Evolutionary conservation across 1,284 basidiomycete genomes (phyloP), one percentile per base, ranked within the genome.

Genomic region (Pisolithus thermaeus): DNA sequence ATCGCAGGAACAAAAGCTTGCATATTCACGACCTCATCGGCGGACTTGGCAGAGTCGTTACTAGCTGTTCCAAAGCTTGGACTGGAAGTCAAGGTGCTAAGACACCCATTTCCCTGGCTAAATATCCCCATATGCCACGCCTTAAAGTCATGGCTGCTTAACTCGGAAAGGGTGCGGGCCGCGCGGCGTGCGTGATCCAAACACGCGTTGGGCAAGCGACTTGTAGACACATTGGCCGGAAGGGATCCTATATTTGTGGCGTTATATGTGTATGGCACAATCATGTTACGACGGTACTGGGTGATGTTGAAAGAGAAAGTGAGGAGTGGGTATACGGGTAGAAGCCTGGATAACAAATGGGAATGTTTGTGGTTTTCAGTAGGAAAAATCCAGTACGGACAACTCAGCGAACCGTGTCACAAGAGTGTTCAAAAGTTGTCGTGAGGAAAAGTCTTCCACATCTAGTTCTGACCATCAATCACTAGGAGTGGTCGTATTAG

Each of bases 101-200:
- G 44, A 38, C 47, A 20, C 43, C 47, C 46, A 20, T 39, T 53
- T 55, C 59, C 51, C 44, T 53, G 56, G 42, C 36, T 35, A 36
- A 52, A 47, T 22, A 43, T 30, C 54, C 50, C 49, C 27, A 44
- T 51, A 9, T 39, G 6, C 56, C 68, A 69, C 52, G 67, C 47
- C 54, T 56, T 51, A 35, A 23, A 54, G 55, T 66, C 66, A 64
- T 68, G 64, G 65, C 51, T 18, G 49, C 49, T 44, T 47, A 38
- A 47, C 37, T 49, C 36, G 35, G 40, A 8, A 22, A 3, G 36
- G n/a, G 20, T 32, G 25, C 22, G 37, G 20, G 49, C 60, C 67
- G 66, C 54, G 63, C 55, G 59, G 37, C 46, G 25, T 32, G 43
- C 12, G 49, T 59, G 59, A 53, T 49, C 40, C 50, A 46, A 56